Base-by-base conservation (phyloP, 2,329 filamentous ascomycete genomes). In the Parastagonospora nodorum region DNA sequence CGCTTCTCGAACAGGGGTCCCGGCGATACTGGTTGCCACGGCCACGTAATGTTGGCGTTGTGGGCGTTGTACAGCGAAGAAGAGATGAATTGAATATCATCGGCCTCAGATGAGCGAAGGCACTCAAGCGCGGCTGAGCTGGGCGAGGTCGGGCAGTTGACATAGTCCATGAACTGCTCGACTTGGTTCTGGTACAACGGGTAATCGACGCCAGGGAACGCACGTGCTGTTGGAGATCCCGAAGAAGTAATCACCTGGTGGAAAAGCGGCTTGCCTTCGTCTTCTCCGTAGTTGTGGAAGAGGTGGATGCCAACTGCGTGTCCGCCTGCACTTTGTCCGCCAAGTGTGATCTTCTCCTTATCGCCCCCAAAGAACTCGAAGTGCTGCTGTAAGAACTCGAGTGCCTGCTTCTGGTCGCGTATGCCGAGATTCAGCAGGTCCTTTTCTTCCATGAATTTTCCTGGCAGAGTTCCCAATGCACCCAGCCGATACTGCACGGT, bases 21-120 rank as follows among this genome's bases (percentile, higher is more conserved):
- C 0, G 77, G 77, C 0, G 78, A 76, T 0, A 75, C 74, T 1
- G 79, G 79, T 43, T 81, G 79, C 63, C 78, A 81, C 0, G 79
- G 78, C 78, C 78, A 81, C 0, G 76, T 80, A 24, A 77, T 63
- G 32, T 71, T 71, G 12, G 72, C 70, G 4, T 75, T 61, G 4
- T 74, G 74, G 0, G 73, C 68, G 2, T 68, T 60, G 48, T 73
- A 79, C 2, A 79, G 47, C 15, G 71, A 69, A 0, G 69, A 67
- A 31, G 75, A 77, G 14, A 75, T 61, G 38, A 72, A 48, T 50
- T 74, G 71, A 32, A 81, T 76, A 1, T 68, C 65, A 3, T 58
- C 47, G 2, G 77, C 62, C 9, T 76, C 68, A 0, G 71, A 74
- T 1, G 58, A 55, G 4, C 73, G 73, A 1, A 81, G 64, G 42